These are phyloP conservation scores for Chaetomium olivaceum DNA, from an alignment of 2,329 filamentous ascomycete genomes.

Conservation along the genomic window DNA sequence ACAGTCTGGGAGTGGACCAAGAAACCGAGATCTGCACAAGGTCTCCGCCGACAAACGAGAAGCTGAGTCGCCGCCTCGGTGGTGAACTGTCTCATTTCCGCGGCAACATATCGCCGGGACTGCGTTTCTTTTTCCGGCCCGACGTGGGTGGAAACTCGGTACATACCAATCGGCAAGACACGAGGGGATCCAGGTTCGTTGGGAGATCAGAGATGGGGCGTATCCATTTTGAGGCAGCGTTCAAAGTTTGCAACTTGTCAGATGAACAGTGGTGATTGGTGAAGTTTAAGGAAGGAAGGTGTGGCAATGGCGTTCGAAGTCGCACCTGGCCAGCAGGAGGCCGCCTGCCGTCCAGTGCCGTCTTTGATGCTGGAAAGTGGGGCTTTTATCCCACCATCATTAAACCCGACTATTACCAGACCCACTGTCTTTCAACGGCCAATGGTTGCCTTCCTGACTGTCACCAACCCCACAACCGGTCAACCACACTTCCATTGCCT, in stretches of 20 bases:
- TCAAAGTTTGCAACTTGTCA: background rate
- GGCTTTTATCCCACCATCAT: too few species aligned
- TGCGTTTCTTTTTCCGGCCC: background rate
- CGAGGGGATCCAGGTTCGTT: background rate
- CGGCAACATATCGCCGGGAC: background rate
- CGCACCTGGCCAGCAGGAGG: background rate
- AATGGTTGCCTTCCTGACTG: background rate
- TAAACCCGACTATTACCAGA: constrained; percentile 10
- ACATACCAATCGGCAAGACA: background rate
- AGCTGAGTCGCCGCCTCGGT: background rate
- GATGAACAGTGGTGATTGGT: background rate
- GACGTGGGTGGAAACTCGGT: background rate
- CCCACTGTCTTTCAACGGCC: background rate
- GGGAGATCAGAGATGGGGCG: background rate
- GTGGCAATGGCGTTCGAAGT: background rate
- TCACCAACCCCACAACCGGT: background rate
- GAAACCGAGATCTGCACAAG: background rate
- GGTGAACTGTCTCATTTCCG: background rate
- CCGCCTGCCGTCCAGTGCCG: background rate
- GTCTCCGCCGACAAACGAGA: background rate
- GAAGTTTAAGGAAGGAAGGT: background rate
- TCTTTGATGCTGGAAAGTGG: constrained; percentile 4
- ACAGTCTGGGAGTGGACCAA: background rate
- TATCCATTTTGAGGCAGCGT: background rate
- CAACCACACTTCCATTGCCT: background rate